Evolutionary conservation across 192 early-diverging fungal species (phyloP).

Genomic region (Coemansia sp.): DNA sequence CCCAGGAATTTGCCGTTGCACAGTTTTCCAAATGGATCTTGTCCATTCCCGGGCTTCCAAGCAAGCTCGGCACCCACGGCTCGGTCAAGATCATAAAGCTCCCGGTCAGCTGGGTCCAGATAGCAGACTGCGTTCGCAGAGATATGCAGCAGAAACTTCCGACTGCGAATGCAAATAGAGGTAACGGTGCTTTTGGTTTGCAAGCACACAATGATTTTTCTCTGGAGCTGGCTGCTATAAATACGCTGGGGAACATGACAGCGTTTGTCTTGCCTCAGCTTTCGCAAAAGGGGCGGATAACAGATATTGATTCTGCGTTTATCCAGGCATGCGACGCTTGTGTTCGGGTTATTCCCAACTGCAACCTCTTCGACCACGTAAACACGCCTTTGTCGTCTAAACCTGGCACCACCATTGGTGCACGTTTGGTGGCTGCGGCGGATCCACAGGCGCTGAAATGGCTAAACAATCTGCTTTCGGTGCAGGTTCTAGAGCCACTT

Average conservation of each 20-base stretch:
- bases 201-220: neutral
- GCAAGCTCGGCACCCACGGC: conserved; percentile 35
- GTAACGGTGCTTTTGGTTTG: conserved; percentile 8
- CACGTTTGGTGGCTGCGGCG: conserved; percentile 17
- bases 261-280: conserved; percentile 45
- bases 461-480: conserved; percentile 35
- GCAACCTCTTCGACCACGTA: conserved; percentile 26
- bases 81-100: conserved; percentile 23
- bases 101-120: conserved; percentile 18
- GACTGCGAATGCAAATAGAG: too few relatives aligned
- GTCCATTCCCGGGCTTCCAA: conserved; percentile 42
- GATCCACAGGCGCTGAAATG: conserved; percentile 35
- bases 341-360: conserved; percentile 25
- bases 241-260: conserved; percentile 40
- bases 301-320: conserved; percentile 17
- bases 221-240: conserved; percentile 32
- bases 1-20: conserved; percentile 18
- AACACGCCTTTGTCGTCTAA: neutral
- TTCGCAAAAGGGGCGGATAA: conserved; percentile 11
- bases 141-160: neutral
- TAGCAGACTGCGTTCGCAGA: conserved; percentile 9
- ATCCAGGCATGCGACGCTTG: conserved; percentile 39
- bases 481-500: conserved; percentile 28
- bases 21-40: conserved; percentile 34
- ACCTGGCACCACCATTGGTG: neutral